Percentiles rank a stretch among this genome's conserved stretches.
Conservation (phyloP, 371 early-diverging fungal genomes). For the Saksenaea vasiformis region DNA sequence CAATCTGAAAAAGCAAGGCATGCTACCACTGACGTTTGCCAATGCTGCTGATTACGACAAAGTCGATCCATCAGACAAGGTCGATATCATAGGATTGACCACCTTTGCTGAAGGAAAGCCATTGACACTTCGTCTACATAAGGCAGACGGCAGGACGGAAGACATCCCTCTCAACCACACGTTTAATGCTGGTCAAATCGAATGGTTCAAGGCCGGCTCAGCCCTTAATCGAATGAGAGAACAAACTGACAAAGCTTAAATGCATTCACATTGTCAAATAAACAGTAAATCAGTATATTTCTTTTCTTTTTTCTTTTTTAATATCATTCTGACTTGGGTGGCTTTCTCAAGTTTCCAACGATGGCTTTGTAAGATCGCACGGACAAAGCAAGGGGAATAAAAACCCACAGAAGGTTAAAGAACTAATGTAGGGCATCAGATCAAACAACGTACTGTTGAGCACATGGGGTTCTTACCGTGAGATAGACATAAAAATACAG, state of each 20-base stretch:
- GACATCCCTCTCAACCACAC: constrained; percentile 94
- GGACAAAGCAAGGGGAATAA: constrained; percentile 26
- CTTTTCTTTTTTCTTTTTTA: neutral
- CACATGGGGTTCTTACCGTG: no score
- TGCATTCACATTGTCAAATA: no score
- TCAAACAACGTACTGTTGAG: neutral
- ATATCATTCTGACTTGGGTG: neutral
- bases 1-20: constrained; percentile 98
- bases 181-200: constrained; percentile 93
- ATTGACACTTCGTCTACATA: constrained; percentile 70
- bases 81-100: constrained; percentile 78
- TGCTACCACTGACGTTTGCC: constrained; percentile 92
- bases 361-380: constrained; percentile 12
- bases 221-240: constrained; percentile 84
- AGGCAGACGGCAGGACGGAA: constrained; percentile 72
- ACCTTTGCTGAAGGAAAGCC: constrained; percentile 72
- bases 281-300: neutral
- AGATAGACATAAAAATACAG: constrained; percentile 30
- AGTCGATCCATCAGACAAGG: constrained; percentile 72
- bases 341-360: neutral
- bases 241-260: constrained; percentile 15
- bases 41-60: constrained; percentile 88
- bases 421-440: constrained; percentile 12
- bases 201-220: constrained; percentile 96
- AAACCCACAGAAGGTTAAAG: constrained; percentile 40